Evolutionary conservation across 306 rosid species (phyloP), one percentile per base, ranked within the genome.

Genomic region (Casuarina equisetifolia): DNA sequence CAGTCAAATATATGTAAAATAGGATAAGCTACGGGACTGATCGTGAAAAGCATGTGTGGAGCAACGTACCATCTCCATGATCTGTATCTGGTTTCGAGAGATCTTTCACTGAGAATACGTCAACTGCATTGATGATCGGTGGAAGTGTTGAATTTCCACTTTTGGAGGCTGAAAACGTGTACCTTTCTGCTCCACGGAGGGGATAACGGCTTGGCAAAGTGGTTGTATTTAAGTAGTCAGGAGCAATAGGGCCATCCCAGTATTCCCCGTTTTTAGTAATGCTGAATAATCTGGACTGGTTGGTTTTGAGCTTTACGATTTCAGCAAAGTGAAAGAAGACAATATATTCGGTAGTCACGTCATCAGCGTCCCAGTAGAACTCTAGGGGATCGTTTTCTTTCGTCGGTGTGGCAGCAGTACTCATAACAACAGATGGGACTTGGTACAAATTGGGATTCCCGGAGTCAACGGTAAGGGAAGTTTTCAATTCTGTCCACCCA

Each of bases 91-190:
- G 8, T 82, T 79, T 82, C 38, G 61, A 42, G 76, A 83, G 49
- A 72, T 81, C 59, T 51, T 13, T 64, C 0, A 70, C 74, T 0
- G 8, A 17, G 58, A 78, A 83, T 58, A 67, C 0, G 86, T 88
- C 91, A 72, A 83, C 0, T n/a, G 84, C 91, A 38, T 83, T 88
- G 62, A 83, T 5, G 53, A 79, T 70, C 4, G 89, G 89, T 19
- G 89, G 89, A 67, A 72, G 87, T 6, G 88, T 88, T 16, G 89
- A 85, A 51, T 0, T 7, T 15, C 32, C 9, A 3, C 83, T 68
- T 68, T 12, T 48, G 36, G 2, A 0, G 36, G 85, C 38, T 0
- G 86, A 76, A 36, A 77, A 25, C 0, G 0, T 1, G 52, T 82
- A 78, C 3, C 13, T 9, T 15, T 0, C 11, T 9, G 17, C 16